These are phyloP conservation scores for Exutisphaerella laricina DNA, from an alignment of 2,329 filamentous ascomycete genomes.

Conservation along the genomic window DNA sequence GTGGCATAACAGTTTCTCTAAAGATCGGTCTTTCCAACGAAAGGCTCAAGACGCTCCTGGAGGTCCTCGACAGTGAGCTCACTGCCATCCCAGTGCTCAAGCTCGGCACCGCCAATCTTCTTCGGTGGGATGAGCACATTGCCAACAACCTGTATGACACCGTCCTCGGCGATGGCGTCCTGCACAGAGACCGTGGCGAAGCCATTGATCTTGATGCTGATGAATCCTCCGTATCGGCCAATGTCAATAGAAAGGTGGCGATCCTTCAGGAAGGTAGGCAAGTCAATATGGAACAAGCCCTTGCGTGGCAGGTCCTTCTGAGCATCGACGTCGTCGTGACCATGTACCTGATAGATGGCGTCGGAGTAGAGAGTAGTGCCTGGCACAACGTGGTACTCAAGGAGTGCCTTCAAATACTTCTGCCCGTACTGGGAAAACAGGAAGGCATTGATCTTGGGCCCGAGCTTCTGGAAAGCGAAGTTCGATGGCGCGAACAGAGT, in stretches of 20 bases:
- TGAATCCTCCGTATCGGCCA: constrained; percentile 59
- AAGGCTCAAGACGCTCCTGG: constrained; percentile 49
- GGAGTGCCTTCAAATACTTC: constrained; percentile 69
- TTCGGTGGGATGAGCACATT: constrained; percentile 72
- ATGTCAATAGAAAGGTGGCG: constrained; percentile 67
- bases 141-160: constrained; percentile 72
- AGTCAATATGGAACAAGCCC: constrained; percentile 60
- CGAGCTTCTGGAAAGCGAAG: constrained; percentile 70
- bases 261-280: constrained; percentile 65
- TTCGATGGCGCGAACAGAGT: constrained; percentile 82
- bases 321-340: constrained; percentile 17
- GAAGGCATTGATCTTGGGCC: constrained; percentile 70
- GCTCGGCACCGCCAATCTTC: constrained; percentile 39
- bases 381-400: constrained; percentile 72
- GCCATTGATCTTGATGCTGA: constrained; percentile 70
- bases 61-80: constrained; percentile 57
- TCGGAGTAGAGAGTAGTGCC: constrained; percentile 78
- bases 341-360: constrained; percentile 57
- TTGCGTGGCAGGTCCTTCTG: constrained; percentile 31
- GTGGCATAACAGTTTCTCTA: too few relatives aligned
- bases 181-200: constrained; percentile 59
- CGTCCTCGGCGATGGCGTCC: constrained; percentile 70
- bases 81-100: constrained; percentile 41
- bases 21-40: constrained; percentile 38
- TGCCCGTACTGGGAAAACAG: constrained; percentile 71